phyloP scores from a whole-genome alignment of 2,329 filamentous ascomycete genomes.

The Diplodia intermedia region DNA sequence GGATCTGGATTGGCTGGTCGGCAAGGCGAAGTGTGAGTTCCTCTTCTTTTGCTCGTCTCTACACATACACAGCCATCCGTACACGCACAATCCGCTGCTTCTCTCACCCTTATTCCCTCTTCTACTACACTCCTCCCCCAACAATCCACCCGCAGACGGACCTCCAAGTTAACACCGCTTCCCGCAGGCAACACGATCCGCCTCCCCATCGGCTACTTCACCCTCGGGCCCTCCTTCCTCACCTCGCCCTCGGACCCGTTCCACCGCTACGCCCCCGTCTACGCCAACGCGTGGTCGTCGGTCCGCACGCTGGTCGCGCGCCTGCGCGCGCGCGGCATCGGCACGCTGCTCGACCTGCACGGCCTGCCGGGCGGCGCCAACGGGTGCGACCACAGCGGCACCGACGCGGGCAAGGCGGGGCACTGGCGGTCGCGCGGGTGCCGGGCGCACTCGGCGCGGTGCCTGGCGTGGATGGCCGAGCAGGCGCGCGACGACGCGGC shows the following conservation, averaged over 20 bases:
- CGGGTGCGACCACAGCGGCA: constrained; percentile 62
- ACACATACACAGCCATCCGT: too few species aligned
- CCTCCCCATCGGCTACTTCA: constrained; percentile 67
- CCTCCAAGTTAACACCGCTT: not conserved
- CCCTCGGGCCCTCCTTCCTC: constrained; percentile 60
- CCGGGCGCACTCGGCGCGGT: constrained; percentile 56
- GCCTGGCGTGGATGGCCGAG: constrained; percentile 59
- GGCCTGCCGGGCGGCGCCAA: constrained; percentile 66
- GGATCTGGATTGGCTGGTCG: constrained; percentile 61
- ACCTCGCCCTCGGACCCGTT: constrained; percentile 53
- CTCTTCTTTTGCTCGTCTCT: not conserved
- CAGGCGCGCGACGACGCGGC: constrained; percentile 45
- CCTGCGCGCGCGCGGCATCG: constrained; percentile 58
- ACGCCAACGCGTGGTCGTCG: constrained; percentile 60
- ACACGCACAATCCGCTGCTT: too few species aligned
- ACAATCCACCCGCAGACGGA: too few species aligned
- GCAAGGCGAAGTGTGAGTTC: constrained; percentile 56
- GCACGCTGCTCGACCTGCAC: constrained; percentile 65
- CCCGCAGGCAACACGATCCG: constrained; percentile 58
- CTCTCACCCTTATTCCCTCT: not conserved
- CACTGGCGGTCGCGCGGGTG: constrained; percentile 58
- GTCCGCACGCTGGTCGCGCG: constrained; percentile 57
- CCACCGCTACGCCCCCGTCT: constrained; percentile 59
- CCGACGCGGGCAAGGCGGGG: constrained; percentile 58
- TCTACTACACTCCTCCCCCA: too few species aligned